Conservation (phyloP, 768 basidiomycete genomes). For the Xerocomellus intermedius region DNA sequence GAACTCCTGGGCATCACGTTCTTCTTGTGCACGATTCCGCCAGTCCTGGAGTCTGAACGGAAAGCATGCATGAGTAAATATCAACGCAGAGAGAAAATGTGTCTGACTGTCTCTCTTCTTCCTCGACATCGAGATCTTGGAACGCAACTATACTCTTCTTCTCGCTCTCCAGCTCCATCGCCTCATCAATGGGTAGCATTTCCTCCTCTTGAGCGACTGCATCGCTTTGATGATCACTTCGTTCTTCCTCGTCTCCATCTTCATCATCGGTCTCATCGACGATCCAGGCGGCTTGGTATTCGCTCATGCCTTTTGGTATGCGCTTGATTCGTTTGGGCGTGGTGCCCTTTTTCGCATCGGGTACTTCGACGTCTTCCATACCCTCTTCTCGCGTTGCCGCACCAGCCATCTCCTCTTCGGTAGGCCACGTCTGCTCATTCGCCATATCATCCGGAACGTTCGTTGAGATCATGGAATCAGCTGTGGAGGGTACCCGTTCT, state of each 20-base stretch:
- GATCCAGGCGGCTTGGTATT: conserved; percentile 98
- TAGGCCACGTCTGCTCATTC: conserved; percentile 99
- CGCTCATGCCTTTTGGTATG: conserved; percentile 93
- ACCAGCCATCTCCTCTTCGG: conserved; percentile 87
- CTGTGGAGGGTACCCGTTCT: conserved; percentile 58
- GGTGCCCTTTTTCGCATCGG: conserved; percentile 67
- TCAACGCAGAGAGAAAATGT: background rate
- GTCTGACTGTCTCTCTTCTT: conserved; percentile 83
- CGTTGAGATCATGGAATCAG: conserved; percentile 83
- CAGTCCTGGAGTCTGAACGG: conserved; percentile 61
- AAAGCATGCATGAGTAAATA: background rate
- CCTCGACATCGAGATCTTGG: conserved; percentile 77
- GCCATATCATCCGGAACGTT: conserved; percentile 87
- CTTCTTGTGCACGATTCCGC: conserved; percentile 69
- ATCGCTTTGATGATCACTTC: conserved; percentile 42
- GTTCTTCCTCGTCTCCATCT: conserved; percentile 44
- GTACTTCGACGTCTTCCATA: conserved; percentile 35
- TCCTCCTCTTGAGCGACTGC: conserved; percentile 54
- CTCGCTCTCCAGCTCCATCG: conserved; percentile 55
- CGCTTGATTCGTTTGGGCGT: conserved; percentile 79
- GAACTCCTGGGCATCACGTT: conserved; percentile 81
- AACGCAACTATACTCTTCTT: conserved; percentile 54
- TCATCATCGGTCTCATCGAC: conserved; percentile 76
- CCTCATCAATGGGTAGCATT: conserved; percentile 56
- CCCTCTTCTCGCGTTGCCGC: conserved; percentile 22